phyloP scores from a whole-genome alignment of 2,329 filamentous ascomycete species.

The Aaosphaeria arxii region DNA sequence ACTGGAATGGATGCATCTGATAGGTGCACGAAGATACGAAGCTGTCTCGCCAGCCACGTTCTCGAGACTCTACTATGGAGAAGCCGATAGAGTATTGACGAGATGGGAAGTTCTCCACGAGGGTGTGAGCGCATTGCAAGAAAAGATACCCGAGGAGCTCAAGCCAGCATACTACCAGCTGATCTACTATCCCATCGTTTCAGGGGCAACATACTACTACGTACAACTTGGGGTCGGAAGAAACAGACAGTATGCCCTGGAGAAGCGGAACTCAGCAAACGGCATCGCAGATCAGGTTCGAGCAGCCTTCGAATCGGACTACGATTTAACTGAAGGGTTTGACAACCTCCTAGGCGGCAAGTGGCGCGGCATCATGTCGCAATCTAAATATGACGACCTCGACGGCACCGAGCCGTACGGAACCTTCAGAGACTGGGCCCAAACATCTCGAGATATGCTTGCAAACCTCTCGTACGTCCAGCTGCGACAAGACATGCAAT shows the following conservation, averaged over 20 bases:
- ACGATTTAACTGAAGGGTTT: slow-evolving; percentile 11
- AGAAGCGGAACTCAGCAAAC: slow-evolving; percentile 15
- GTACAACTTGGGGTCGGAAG: slow-evolving; percentile 33
- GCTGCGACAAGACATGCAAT: slow-evolving; percentile 16
- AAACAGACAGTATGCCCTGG: slow-evolving; percentile 53
- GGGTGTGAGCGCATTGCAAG: slow-evolving; percentile 3
- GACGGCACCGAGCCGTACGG: slow-evolving; percentile 40
- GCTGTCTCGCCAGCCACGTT: slow-evolving; percentile 10
- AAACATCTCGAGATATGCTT: slow-evolving; percentile 64
- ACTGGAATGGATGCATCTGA: slow-evolving; percentile 9
- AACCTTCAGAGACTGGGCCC: slow-evolving; percentile 51
- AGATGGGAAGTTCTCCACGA: slow-evolving; percentile 8
- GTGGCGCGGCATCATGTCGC: slow-evolving; percentile 57
- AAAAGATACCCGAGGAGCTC: slow-evolving; percentile 39
- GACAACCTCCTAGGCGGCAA: slow-evolving; percentile 43
- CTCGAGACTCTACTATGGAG: slow-evolving; percentile 11
- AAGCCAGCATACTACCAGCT: slow-evolving; percentile 59
- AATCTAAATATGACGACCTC: slow-evolving; percentile 10
- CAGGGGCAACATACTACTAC: slow-evolving; percentile 50
- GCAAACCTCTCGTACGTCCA: slow-evolving; percentile 58
- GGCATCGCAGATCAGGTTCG: slow-evolving; percentile 7
- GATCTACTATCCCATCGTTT: slow-evolving; percentile 51
- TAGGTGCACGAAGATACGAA: slow-evolving; percentile 10
- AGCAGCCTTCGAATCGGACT: slow-evolving; percentile 11
- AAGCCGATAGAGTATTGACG: slow-evolving; percentile 8